phyloP scores from a whole-genome alignment of 768 basidiomycete species.

The Leccinum olivaceopallidum region DNA sequence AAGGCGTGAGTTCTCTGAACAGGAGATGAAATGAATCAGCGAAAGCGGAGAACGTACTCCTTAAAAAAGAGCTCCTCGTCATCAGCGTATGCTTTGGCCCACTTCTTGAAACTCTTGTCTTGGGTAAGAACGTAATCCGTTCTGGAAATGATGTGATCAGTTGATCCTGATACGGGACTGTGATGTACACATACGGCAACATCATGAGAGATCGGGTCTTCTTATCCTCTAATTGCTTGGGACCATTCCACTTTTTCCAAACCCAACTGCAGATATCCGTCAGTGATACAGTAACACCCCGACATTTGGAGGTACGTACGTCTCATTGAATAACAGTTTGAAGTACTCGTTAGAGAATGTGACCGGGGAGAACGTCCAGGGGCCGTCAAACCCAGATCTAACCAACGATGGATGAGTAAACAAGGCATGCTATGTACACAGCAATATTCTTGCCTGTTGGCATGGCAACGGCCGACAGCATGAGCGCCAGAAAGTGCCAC shows the following conservation, averaged over 20 bases:
- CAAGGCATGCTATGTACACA: background rate
- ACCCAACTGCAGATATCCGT: slow-evolving; percentile 53
- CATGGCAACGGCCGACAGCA: slow-evolving; percentile 94
- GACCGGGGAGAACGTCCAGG: slow-evolving; percentile 95
- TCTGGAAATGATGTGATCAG: slow-evolving; percentile 32
- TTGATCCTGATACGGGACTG: background rate
- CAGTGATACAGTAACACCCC: background rate
- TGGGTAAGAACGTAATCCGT: slow-evolving; percentile 87
- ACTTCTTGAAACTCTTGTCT: slow-evolving; percentile 93
- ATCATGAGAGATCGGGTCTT: slow-evolving; percentile 90
- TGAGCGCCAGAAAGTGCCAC: slow-evolving; percentile 94
- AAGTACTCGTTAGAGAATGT: slow-evolving; percentile 86
- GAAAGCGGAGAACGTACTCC: slow-evolving; percentile 60
- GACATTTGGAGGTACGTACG: slow-evolving; percentile 39
- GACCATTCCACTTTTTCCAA: slow-evolving; percentile 96
- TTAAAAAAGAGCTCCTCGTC: slow-evolving; percentile 88
- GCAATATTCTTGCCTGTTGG: slow-evolving; percentile 52
- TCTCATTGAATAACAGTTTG: slow-evolving; percentile 85
- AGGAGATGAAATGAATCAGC: background rate
- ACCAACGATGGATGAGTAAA: background rate
- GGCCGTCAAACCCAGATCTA: slow-evolving; percentile 81
- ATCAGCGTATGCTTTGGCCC: slow-evolving; percentile 83
- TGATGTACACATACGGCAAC: slow-evolving; percentile 68
- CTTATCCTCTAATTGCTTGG: slow-evolving; percentile 94
- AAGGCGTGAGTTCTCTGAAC: background rate